A percentile compares a stretch with the other conserved stretches of the same genome.
phyloP scores from a whole-genome alignment of 1,139 yeast genomes.

The Nadsonia starkeyi-henricii region DNA sequence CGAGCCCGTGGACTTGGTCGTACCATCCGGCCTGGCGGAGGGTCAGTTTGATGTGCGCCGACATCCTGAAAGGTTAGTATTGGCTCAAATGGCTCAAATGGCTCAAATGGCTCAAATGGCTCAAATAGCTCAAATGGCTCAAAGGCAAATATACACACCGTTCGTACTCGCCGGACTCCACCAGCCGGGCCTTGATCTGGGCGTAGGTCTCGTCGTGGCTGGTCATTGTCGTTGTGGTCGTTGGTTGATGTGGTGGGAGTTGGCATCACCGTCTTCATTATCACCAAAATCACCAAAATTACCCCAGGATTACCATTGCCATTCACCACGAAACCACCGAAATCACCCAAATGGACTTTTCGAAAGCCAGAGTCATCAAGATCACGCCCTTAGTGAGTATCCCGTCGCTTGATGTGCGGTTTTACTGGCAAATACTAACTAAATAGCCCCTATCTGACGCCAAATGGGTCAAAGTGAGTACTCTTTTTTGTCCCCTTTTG shows the following conservation, averaged over 20 bases:
- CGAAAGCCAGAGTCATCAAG: slow-evolving; percentile 23
- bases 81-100: too few species aligned
- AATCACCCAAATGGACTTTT: slow-evolving; percentile 10
- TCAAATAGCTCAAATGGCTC: too few species aligned
- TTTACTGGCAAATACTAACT: not conserved
- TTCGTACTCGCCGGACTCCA: slow-evolving; percentile 72
- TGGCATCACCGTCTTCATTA: too few species aligned
- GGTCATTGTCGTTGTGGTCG: not conserved
- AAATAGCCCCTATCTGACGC: slow-evolving; percentile 28
- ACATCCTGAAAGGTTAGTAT: slow-evolving; percentile 14
- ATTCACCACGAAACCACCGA: not conserved
- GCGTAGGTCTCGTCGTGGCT: slow-evolving; percentile 36
- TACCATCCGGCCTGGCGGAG: slow-evolving; percentile 78
- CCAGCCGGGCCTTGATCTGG: slow-evolving; percentile 55
- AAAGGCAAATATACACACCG: too few species aligned
- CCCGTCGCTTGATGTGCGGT: too few species aligned
- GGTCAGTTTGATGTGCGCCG: slow-evolving; percentile 36
- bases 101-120: too few species aligned
- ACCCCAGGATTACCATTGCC: too few species aligned
- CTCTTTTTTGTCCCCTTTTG: too few species aligned
- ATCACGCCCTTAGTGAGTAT: slow-evolving; percentile 20
- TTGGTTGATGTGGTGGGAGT: not conserved
- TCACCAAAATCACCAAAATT: too few species aligned
- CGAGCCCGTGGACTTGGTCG: slow-evolving; percentile 52
- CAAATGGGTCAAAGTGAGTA: slow-evolving; percentile 43